Evolutionary conservation across 1,139 yeast species (phyloP), one percentile per base, ranked within the genome.

Genomic region (Scheffersomyces quercinus): DNA sequence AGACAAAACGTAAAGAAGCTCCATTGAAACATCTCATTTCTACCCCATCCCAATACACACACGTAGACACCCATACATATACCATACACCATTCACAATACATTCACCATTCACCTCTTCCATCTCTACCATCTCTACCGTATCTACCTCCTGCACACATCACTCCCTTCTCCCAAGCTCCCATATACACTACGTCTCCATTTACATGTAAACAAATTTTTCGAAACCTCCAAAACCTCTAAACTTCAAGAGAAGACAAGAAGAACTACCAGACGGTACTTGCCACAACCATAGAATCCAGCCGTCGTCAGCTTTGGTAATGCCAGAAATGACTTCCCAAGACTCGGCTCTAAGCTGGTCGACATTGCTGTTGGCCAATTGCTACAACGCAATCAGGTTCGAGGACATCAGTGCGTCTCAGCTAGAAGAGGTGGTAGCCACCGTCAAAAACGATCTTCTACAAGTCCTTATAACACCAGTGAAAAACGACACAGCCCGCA

Each of bases 401-500:
- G 60, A 56, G 29, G 64, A 62, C 5, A 54, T 62, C 16, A 49
- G 59, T 7, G 73, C 70, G 37, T 47, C 47, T 4, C 64, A 58
- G 28, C 49, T 65, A 9, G 26, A 20, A 20, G 26, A 20, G 26
- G 26, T 20, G 26, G 41, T 70, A 36, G 44, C 48, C 30, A 45
- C 52, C 11, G 55, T 81, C 41, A 57, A 63, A 37, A 65, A 62
- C 10, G 95, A 87, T 61, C 66, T 88, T 40, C 48, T 56, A 28
- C 60, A 62, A 41, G 62, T 85, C 38, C 63, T 82, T 38, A 59
- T 68, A 2, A 69, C 77, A 5, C 85, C 90, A 1, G 53, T 65
- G 5, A 80, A 81, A 57, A 79, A 75, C 48, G 81, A 79, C 32
- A 39, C 70, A 4, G 79, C 88, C 45, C 69, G 93, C 55, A 68